Base-by-base conservation (phyloP, 345 rosid species). In the Acer yangbiense region DNA sequence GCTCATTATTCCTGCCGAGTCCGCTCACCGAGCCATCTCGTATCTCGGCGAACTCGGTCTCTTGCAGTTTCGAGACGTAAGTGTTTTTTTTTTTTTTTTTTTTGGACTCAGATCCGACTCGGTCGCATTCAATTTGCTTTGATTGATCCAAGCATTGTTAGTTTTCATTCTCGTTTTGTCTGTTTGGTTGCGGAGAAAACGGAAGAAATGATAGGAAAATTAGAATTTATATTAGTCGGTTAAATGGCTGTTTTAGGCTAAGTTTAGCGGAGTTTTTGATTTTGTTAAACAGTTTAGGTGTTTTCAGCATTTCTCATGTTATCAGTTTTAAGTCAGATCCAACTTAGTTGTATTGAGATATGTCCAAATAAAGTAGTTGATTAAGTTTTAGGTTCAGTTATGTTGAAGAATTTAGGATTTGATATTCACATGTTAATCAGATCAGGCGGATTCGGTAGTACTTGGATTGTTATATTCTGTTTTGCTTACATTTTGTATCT, bases 1-100 rank as follows among this genome's bases (percentile, higher is more conserved):
- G 86, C 94, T 95, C 78, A 95, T 95, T 87, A 91, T 95, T 74
- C 99, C 99, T 41, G 92, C 82, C 52, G 99, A 95, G 83, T 87
- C 97, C 58, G 91, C 99, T 80, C 97, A 88, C 80, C 97, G 97
- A 32, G 93, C 92, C 75, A 7, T 92, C 81, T 85, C 95, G 78
- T 92, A 92, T 74, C 95, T 92, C 80, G 93, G 97, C 46, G 95
- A 89, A 79, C 89, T 92, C 76, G 97, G 97, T 68, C 91, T 89
- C 75, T 76, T 92, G 69, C 97, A 92, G 83, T 88, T 92, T 75
- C 89, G 93, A 23, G 97, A 92, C 73, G 97, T 92, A 80, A 88
- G 97, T 84, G 97, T 84, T 35, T 46, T 46, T 43, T 43, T 82
- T 66, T 17, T 72, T 48, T 8, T 46, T 46, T 43, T 43, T 82